These are phyloP conservation scores for Hypoxylon lienhwacheense DNA, from an alignment of 495 filamentous ascomycete genomes.

Conservation along the genomic window DNA sequence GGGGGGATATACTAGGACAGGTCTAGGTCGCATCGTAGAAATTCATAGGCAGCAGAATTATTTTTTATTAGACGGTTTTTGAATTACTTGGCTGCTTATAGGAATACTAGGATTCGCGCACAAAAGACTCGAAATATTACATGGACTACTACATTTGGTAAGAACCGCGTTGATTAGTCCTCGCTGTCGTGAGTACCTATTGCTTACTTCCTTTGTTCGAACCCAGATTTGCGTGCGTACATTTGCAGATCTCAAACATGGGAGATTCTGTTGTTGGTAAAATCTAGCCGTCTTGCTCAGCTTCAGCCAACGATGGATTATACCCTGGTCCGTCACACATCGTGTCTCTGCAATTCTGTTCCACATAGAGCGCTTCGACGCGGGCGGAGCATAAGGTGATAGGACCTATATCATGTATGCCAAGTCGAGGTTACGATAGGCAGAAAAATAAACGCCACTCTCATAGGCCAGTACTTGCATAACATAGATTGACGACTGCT, in stretches of 20 bases:
- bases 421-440: constrained; percentile 14
- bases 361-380: background rate
- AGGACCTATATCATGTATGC: background rate
- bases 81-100: too few relatives aligned
- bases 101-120: too few relatives aligned
- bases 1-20: constrained; percentile 1
- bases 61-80: too few relatives aligned
- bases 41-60: constrained; percentile 19
- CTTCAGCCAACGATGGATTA: background rate
- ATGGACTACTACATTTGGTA: too few relatives aligned
- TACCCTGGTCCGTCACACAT: constrained; percentile 1
- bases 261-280: constrained; percentile 4
- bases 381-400: background rate
- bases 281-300: constrained; percentile 6
- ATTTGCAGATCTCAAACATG: constrained; percentile 3
- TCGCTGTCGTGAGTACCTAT: background rate
- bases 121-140: too few relatives aligned
- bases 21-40: constrained; percentile 12
- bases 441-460: constrained; percentile 8
- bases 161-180: constrained; percentile 14
- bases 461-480: constrained; percentile 15
- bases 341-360: background rate
- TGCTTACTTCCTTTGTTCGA: background rate
- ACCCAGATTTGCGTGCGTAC: background rate
- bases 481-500: background rate